Base-by-base conservation (phyloP, 2,329 filamentous ascomycete genomes). In the Fusarium sp. region DNA sequence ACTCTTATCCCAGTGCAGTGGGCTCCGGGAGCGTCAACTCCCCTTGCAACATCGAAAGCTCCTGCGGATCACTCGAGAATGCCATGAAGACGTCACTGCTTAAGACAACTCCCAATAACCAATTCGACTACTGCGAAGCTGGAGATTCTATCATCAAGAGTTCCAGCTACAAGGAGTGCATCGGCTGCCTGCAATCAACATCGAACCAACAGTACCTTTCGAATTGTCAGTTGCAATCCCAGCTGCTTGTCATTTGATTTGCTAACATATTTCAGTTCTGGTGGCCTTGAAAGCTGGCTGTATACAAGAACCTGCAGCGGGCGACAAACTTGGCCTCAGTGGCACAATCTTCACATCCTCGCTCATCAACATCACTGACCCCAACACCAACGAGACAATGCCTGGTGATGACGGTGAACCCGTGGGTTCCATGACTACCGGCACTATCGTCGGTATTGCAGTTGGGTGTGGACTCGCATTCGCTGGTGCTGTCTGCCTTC, bases 361-460 rank as follows among this genome's bases (percentile, higher is more conserved):
- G 1, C 41, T 70, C 0, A 70, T 86, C 29, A 83, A 81, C 42
- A 83, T 84, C n/a, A 82, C 80, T 3, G 76, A 79, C 1, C 69
- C 77, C 0, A 62, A 73, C 6, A 80, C 77, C 5, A 69, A 75
- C 5, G 47, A 76, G 0, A 63, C 69, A 0, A 68, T 75, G 2
- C 71, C 73, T 0, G 76, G 77, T 1, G 75, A 75, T 3, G 75
- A 67, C 0, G 65, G 73, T 5, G 75, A 70, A 0, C 54, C 68
- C 0, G 64, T 69, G 2, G 68, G 68, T 6, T 71, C 71, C 12
- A 80, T 88, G 73, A 81, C 83, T 0, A 81, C 81, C 0, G 83
- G 84, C 4, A 83, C 84, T n/a, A 85, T 88, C 18, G 83, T 84
- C 0, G 86, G 86, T 20, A 88, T 89, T 44, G 81, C 80, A 1